Evolutionary conservation across 805 yeast species (phyloP).

Genomic region (Ogataea pini): DNA sequence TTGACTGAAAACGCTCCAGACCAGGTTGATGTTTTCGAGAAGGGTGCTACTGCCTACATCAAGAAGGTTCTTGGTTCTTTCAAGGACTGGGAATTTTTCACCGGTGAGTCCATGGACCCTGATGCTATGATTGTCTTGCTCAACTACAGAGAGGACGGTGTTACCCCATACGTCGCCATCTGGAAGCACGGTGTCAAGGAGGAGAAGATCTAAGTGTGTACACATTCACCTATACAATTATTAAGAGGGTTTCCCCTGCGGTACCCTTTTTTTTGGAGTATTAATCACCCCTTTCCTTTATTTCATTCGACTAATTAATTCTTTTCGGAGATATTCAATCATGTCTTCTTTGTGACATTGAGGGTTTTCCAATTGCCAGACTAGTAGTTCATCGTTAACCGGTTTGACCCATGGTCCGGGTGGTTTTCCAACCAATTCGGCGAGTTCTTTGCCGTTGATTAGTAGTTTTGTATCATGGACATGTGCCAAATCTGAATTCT

Average conservation of each 20-base stretch:
- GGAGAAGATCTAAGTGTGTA: constrained; percentile 73
- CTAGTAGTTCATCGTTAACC: constrained; percentile 53
- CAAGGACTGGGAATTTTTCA: constrained; percentile 99
- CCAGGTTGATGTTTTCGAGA: constrained; percentile 82
- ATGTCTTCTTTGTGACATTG: constrained; percentile 53
- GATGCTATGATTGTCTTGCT: constrained; percentile 97
- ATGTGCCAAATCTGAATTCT: constrained; percentile 37
- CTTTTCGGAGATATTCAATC: constrained; percentile 39
- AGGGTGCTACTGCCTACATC: constrained; percentile 95
- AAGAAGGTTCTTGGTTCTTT: constrained; percentile 94
- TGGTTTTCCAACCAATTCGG: constrained; percentile 50
- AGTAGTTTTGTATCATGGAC: constrained; percentile 60
- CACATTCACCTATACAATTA: background rate
- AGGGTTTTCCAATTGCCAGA: constrained; percentile 83
- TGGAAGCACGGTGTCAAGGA: constrained; percentile 98
- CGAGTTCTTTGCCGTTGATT: constrained; percentile 73
- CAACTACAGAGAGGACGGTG: constrained; percentile 99
- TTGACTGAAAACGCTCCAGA: constrained; percentile 91
- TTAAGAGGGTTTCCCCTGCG: background rate
- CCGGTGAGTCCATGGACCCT: constrained; percentile 99
- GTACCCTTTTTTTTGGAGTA: background rate
- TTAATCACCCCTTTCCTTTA: background rate
- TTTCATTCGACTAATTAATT: constrained; percentile 7
- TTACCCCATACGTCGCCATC: constrained; percentile 94
- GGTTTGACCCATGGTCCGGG: constrained; percentile 88